A percentile compares a stretch with the other conserved stretches of the same genome.
phyloP scores from a whole-genome alignment of 2,329 filamentous ascomycete species.

The Sporothrix pseudoabietina region DNA sequence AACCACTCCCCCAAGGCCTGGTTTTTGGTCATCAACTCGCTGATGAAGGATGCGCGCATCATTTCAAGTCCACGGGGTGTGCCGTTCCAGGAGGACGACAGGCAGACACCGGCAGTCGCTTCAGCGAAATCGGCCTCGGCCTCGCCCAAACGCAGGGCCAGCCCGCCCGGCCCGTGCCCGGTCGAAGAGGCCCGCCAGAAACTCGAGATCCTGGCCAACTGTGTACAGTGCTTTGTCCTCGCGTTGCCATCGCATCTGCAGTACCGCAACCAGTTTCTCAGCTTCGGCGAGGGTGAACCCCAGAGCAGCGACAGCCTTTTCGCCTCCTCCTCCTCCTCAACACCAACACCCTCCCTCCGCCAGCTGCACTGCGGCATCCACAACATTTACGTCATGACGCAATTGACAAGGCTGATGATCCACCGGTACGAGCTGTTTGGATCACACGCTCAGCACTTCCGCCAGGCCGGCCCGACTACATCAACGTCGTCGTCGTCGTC shows the following conservation, averaged over 20 bases:
- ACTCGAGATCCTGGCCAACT: conserved; percentile 26
- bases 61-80: conserved; percentile 26
- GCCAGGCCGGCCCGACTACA: background rate
- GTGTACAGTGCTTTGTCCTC: conserved; percentile 25
- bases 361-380: conserved; percentile 27
- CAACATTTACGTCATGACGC: conserved; percentile 29
- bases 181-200: conserved; percentile 22
- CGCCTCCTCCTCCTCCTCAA: background rate
- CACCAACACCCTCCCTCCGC: background rate
- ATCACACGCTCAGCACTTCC: background rate
- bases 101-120: background rate
- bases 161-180: background rate
- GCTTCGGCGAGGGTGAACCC: background rate
- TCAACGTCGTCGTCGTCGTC: background rate
- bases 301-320: background rate
- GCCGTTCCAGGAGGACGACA: background rate
- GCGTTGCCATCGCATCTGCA: conserved; percentile 10
- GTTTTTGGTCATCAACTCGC: conserved; percentile 28
- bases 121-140: background rate
- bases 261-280: conserved; percentile 27
- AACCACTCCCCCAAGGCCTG: conserved; percentile 24
- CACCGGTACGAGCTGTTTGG: conserved; percentile 27
- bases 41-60: conserved; percentile 27
- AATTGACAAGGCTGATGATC: conserved; percentile 22
- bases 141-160: background rate